Percentiles rank a stretch among this genome's conserved stretches.
Conservation (phyloP, 1,284 basidiomycete genomes). For the Heterobasidion parviporum region DNA sequence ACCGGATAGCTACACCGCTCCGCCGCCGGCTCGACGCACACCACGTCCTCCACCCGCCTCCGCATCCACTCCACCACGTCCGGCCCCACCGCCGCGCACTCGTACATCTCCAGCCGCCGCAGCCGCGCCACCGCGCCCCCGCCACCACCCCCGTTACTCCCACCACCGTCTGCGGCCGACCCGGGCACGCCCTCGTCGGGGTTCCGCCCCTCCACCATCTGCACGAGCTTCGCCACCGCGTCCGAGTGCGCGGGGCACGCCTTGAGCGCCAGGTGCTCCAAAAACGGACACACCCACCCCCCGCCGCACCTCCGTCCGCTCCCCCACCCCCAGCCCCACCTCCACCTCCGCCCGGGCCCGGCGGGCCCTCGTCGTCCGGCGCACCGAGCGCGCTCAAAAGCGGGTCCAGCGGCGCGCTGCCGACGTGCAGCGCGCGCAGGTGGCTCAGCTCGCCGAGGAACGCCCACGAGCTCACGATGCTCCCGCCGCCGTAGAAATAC, state of each 20-base stretch:
- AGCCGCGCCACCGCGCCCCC: conserved; percentile 34
- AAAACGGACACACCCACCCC: conserved; percentile 49
- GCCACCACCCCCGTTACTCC: neutral
- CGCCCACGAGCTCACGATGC: conserved; percentile 30
- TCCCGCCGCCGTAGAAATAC: conserved; percentile 3
- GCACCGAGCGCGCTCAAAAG: conserved; percentile 45
- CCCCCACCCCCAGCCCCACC: conserved; percentile 25
- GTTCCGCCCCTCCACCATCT: conserved; percentile 60
- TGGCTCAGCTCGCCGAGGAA: conserved; percentile 38
- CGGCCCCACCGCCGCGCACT: conserved; percentile 51
- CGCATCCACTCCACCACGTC: conserved; percentile 61
- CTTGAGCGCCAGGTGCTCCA: conserved; percentile 47
- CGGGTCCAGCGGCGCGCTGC: conserved; percentile 53
- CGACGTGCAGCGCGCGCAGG: conserved; percentile 50
- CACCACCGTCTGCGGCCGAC: conserved; percentile 14
- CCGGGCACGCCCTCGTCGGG: conserved; percentile 29
- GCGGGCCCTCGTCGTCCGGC: conserved; percentile 46
- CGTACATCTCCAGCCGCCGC: conserved; percentile 49
- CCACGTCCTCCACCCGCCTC: conserved; percentile 47
- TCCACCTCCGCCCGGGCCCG: neutral
- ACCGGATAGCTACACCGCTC: conserved; percentile 22
- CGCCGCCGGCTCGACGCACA: conserved; percentile 43
- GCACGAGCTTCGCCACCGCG: conserved; percentile 54
- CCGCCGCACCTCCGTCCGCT: neutral
- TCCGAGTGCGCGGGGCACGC: conserved; percentile 55